Base-by-base conservation (phyloP, 352 stramenopile genomes). In the Globisporangium iwayamae region DNA sequence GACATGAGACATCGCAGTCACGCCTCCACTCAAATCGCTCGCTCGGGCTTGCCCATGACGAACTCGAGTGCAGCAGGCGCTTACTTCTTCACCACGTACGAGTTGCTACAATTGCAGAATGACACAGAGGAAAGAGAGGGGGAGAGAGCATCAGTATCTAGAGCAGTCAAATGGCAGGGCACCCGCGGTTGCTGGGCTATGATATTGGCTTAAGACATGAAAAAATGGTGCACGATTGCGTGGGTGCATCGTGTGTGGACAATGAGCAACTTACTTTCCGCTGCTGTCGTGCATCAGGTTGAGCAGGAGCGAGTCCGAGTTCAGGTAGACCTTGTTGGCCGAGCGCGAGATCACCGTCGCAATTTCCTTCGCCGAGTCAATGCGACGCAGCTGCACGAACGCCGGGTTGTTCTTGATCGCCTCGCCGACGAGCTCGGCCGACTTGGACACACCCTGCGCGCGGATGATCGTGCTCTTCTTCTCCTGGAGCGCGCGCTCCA, bases 391-490 rank as follows among this genome's bases (percentile, higher is more conserved):
- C 79, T 99, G 96, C 80, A 99, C 97, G 81, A 99, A 99, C 48
- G 95, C 98, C 63, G 97, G 97, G 84, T 99, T 99, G 78, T 98
- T 97, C 89, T 99, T 98, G 72, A 99, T 99, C 62, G 98, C 97
- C 69, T 97, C 85, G 63, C 97, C 97, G 75, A 99, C 98, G 36
- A 99, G 89, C 72, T 98, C 89, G 11, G 98, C 97, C 72, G 97
- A 98, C 80, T 99, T 96, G 69, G 98, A 97, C 85, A 99, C 97
- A 97, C 97, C 98, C 68, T 98, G 83, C 54, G 92, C 93, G 70
- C 96, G 96, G 69, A 98, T 99, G 66, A 99, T 91, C 60, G 98
- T 99, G 57, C 93, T 98, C 82, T 98, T 97, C 93, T 99, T 99
- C 83, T 99, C 98, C 80, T 99, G 97, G 32, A 98, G 79, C 11